Evolutionary conservation across 768 basidiomycete species (phyloP).

Genomic region (Lentinula sp.): DNA sequence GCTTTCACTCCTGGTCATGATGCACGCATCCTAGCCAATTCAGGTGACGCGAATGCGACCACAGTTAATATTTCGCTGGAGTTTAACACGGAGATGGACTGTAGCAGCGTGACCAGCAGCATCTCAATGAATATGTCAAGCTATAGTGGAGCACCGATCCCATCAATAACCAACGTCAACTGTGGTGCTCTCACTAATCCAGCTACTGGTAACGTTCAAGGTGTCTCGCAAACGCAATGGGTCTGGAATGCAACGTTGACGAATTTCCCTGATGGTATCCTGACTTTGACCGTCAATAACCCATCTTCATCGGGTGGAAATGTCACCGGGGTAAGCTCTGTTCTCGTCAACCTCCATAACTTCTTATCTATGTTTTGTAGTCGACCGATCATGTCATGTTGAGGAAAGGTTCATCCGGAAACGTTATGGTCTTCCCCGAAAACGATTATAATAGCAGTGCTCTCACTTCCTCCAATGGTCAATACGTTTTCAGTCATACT

Average conservation of each 20-base stretch:
- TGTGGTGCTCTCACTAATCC: constrained; percentile 49
- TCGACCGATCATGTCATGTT: constrained; percentile 71
- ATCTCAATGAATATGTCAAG: constrained; percentile 66
- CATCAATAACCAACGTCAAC: constrained; percentile 41
- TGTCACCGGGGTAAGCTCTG: constrained; percentile 55
- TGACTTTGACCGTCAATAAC: constrained; percentile 64
- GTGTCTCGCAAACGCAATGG: constrained; percentile 55
- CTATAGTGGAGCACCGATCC: constrained; percentile 49
- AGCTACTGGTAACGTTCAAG: constrained; percentile 43
- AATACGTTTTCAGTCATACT: constrained; percentile 74
- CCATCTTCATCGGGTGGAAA: constrained; percentile 38
- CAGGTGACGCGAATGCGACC: constrained; percentile 52
- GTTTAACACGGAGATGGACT: constrained; percentile 76
- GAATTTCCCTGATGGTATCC: constrained; percentile 77
- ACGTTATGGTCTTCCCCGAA: constrained; percentile 86
- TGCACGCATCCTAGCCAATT: constrained; percentile 52
- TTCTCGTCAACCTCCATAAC: constrained; percentile 5
- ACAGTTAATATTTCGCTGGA: constrained; percentile 80
- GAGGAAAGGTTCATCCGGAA: constrained; percentile 69
- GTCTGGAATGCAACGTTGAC: constrained; percentile 69
- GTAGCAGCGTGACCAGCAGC: constrained; percentile 59
- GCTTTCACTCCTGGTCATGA: constrained; percentile 87
- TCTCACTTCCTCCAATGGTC: constrained; percentile 52
- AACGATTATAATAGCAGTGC: constrained; percentile 67
- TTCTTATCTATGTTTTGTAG: constrained; percentile 45